Conservation (phyloP, 106 monocot genomes). For the Chionographis japonica region DNA sequence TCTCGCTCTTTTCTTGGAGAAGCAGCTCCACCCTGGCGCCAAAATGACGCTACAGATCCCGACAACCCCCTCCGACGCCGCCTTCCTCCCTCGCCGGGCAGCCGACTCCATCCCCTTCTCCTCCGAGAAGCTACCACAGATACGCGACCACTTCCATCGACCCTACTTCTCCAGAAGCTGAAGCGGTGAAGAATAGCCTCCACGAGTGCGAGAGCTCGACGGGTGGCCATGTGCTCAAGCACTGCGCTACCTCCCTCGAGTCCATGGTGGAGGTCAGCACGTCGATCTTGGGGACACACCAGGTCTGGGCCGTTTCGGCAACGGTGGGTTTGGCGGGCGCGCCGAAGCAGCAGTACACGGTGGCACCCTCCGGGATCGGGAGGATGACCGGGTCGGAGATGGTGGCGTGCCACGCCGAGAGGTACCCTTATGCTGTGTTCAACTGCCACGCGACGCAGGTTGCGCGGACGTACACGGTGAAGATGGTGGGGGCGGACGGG, state of each 20-base stretch:
- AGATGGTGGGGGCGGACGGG: too few relatives aligned
- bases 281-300: too few relatives aligned
- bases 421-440: conserved; percentile 50
- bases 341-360: too few relatives aligned
- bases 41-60: conserved; percentile 34
- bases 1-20: conserved; percentile 49
- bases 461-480: conserved; percentile 28
- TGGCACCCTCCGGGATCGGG: background rate
- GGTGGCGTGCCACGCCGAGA: conserved; percentile 51
- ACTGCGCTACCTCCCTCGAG: too few relatives aligned
- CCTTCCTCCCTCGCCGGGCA: conserved; percentile 24
- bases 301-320: conserved; percentile 23
- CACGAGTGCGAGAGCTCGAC: conserved; percentile 38
- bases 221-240: too few relatives aligned
- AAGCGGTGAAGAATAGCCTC: conserved; percentile 27
- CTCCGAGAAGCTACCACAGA: conserved; percentile 30
- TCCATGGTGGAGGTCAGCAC: too few relatives aligned
- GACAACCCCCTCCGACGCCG: background rate
- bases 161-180: conserved; percentile 26
- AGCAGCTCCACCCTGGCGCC: conserved; percentile 33
- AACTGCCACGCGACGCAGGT: conserved; percentile 10
- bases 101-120: conserved; percentile 58
- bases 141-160: conserved; percentile 33
- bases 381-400: conserved; percentile 9
- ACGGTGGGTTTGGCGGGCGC: conserved; percentile 8